Base-by-base conservation (phyloP, 768 basidiomycete genomes). In the Tylopilus felleus region DNA sequence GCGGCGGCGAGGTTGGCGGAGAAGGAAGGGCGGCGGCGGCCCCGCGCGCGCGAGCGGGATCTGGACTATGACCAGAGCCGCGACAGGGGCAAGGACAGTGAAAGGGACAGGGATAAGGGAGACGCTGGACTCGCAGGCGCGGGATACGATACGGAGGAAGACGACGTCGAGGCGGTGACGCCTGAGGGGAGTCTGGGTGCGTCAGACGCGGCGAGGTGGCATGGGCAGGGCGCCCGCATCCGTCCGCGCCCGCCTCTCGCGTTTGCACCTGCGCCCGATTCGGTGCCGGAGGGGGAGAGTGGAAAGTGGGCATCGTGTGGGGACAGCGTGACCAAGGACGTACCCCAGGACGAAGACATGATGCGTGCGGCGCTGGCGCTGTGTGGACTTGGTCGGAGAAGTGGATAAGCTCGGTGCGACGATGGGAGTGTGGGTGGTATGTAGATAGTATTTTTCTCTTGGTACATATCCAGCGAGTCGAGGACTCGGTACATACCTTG, bases 301-400 rank as follows among this genome's bases (percentile, higher is more conserved):
- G 38, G 19, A 29, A 55, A 42, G 40, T 54, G 52, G 54, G 27
- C 8, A 41, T 21, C 41, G 27, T 27, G 44, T 27, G 36, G 17
- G 12, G 51, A 48, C 5, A 44, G 2, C 9, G 23, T 8, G 8
- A 33, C 36, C 23, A 63, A 69, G 55, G 56, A 55, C 22, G 53
- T 8, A 8, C 57, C 55, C 63, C 76, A 79, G 42, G 83, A 86
- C 65, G 81, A 85, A 31, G 85, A 85, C 52, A 80, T 82, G 70
- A 84, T 88, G 81, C 80, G 79, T 56, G 86, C 85, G 22, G 86
- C 86, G 25, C 71, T 86, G 38, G 82, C 81, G 40, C 69, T 88
- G 19, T 88, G 85, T 65, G 85, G 86, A 31, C 73, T 78, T 35
- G 71, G 76, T 36, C 66, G 70, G 42, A 49, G 58, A 53, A 50